phyloP scores from a whole-genome alignment of 2,329 filamentous ascomycete genomes.

The Colletotrichum acutatum region DNA sequence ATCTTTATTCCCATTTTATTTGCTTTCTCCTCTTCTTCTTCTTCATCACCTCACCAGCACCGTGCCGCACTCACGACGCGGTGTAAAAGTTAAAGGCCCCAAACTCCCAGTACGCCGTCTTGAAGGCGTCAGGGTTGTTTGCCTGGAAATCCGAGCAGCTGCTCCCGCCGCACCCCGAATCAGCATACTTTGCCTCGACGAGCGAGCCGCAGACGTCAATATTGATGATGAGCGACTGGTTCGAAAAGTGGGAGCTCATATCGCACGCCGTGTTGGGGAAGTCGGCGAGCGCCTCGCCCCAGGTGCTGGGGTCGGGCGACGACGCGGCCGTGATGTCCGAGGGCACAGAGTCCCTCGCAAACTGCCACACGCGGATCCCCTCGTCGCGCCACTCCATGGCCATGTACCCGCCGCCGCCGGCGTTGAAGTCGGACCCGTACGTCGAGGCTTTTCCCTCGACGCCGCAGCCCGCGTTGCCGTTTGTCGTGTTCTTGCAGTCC shows the following conservation, averaged over 20 bases:
- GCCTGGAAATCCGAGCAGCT: conserved; percentile 69
- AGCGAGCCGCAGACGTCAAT: conserved; percentile 73
- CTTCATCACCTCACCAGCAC: background rate
- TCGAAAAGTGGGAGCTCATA: conserved; percentile 68
- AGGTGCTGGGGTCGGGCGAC: conserved; percentile 69
- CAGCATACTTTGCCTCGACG: conserved; percentile 57
- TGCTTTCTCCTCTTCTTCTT: background rate
- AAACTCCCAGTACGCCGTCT: conserved; percentile 74
- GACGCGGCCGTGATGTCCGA: conserved; percentile 57
- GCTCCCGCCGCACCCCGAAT: conserved; percentile 55
- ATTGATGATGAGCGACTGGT: conserved; percentile 74
- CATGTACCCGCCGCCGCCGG: conserved; percentile 66
- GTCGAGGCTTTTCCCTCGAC: conserved; percentile 56
- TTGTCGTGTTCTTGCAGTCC: conserved; percentile 62
- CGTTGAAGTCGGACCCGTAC: conserved; percentile 65
- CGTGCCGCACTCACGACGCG: conserved; percentile 27
- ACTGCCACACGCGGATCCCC: conserved; percentile 74
- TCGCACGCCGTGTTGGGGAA: conserved; percentile 73
- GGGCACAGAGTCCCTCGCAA: conserved; percentile 59
- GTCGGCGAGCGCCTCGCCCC: conserved; percentile 72
- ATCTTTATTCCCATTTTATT: background rate
- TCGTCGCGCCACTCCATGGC: conserved; percentile 70
- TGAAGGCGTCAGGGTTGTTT: conserved; percentile 65
- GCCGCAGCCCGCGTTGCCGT: conserved; percentile 68
- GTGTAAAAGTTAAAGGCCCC: conserved; percentile 69